phyloP scores from a whole-genome alignment of 257 asterid species.

The Nicotiana sylvestris region DNA sequence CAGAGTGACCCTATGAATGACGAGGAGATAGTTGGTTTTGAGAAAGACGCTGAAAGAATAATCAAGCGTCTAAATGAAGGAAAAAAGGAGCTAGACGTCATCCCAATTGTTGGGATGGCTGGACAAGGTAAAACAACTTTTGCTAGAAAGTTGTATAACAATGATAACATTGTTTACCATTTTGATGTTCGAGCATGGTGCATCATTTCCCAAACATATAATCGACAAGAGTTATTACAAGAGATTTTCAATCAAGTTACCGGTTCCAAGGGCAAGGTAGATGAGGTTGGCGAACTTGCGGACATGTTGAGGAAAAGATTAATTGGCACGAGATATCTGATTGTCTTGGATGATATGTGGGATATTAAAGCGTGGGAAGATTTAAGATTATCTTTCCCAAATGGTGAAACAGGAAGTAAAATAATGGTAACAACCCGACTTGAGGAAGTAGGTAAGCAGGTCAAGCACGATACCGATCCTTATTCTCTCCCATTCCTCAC shows the following conservation, averaged over 20 bases:
- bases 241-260: background rate
- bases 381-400: background rate
- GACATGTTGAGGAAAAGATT: background rate
- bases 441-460: background rate
- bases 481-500: background rate
- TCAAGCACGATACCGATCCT: background rate
- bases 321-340: background rate
- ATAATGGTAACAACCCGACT: background rate
- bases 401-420: background rate
- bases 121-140: constrained; percentile 1
- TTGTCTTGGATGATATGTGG: constrained; percentile 16
- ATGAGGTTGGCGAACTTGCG: background rate
- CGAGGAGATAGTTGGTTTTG: constrained; percentile 1
- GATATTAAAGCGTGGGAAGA: background rate
- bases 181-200: background rate
- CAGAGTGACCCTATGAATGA: background rate
- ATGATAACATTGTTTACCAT: background rate
- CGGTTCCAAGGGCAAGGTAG: too few relatives aligned
- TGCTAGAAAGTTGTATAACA: background rate
- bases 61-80: background rate
- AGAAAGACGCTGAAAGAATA: accelerated
- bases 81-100: background rate
- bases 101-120: background rate
- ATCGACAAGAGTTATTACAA: background rate
- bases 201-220: background rate